Percentiles rank a stretch among this genome's conserved stretches.
These are phyloP conservation scores for Kluyveromyces sp. DNA, from an alignment of 1,139 yeast species.

Conservation along the genomic window DNA sequence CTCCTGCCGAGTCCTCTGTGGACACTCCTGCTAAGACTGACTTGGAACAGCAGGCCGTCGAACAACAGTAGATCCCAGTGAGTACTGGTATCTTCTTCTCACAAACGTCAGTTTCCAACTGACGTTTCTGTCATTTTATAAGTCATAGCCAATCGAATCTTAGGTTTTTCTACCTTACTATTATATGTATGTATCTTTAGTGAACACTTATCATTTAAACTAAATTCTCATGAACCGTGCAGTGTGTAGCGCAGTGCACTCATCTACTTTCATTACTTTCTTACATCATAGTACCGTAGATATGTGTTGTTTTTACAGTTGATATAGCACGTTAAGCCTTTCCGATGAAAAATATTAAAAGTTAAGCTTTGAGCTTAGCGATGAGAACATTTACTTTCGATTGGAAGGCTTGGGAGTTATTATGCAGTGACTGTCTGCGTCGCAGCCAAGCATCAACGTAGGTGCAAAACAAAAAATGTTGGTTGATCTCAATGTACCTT, in stretches of 20 bases:
- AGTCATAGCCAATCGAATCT: not conserved
- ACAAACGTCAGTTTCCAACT: not conserved
- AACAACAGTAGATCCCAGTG: not conserved
- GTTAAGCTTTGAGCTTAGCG: too few relatives aligned
- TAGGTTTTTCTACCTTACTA: not conserved
- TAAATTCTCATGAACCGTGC: too few relatives aligned
- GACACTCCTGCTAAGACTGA: not conserved
- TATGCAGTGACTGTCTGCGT: too few relatives aligned
- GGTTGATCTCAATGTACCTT: slow-evolving; percentile 73
- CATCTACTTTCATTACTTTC: too few relatives aligned
- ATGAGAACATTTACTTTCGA: too few relatives aligned
- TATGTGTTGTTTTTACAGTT: too few relatives aligned
- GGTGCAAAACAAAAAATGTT: slow-evolving; percentile 41
- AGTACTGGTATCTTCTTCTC: not conserved
- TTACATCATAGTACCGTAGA: too few relatives aligned
- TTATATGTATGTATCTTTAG: not conserved
- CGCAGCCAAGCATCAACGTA: too few relatives aligned
- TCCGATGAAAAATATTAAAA: too few relatives aligned
- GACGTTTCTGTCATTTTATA: not conserved
- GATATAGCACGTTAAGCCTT: too few relatives aligned
- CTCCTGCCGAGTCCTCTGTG: not conserved
- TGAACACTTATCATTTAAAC: not conserved
- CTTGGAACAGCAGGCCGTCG: not conserved
- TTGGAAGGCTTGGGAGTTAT: too few relatives aligned
- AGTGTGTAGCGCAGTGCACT: too few relatives aligned